Evolutionary conservation across 2,329 filamentous ascomycete species (phyloP).

Genomic region (Ophiostoma himal-ulmi): DNA sequence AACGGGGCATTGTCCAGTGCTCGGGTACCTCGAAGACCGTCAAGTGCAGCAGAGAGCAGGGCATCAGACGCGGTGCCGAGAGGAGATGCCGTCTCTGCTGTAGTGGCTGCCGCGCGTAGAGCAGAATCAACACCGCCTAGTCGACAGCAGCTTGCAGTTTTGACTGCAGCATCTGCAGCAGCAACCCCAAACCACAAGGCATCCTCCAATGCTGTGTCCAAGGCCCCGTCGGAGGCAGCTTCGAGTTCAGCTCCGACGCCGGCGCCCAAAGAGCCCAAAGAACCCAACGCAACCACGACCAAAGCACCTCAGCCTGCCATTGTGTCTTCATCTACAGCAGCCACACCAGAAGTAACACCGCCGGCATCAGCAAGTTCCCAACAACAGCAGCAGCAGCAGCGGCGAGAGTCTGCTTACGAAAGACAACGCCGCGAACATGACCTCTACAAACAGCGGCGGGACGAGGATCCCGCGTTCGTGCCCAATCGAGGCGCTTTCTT

Average conservation of each 20-base stretch:
- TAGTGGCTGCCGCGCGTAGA: conserved; percentile 1
- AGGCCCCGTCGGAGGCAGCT: not conserved
- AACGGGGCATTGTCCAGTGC: not conserved
- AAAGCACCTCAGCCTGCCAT: conserved; percentile 36
- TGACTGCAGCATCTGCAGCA: conserved; percentile 20
- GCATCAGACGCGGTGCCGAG: not conserved
- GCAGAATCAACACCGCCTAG: conserved; percentile 14
- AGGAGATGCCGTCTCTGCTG: conserved; percentile 2
- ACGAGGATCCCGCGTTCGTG: conserved; percentile 87
- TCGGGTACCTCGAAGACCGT: conserved; percentile 4
- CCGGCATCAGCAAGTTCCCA: conserved; percentile 26
- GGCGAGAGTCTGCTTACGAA: conserved; percentile 55
- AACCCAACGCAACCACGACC: conserved; percentile 26
- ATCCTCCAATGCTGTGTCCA: not conserved
- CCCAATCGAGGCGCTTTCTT: conserved; percentile 94
- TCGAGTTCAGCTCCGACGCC: not conserved
- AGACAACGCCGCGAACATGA: conserved; percentile 79
- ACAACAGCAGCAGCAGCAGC: conserved; percentile 9
- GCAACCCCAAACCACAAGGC: not conserved
- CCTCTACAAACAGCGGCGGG: conserved; percentile 80
- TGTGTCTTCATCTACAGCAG: conserved; percentile 22
- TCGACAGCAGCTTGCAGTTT: conserved; percentile 9
- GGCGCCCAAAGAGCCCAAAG: not conserved
- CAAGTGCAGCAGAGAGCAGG: not conserved
- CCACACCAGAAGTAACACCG: not conserved